A percentile compares a stretch with the other conserved stretches of the same genome.
Conservation (phyloP, 2,329 filamentous ascomycete species). For the Pseudophaeomoniella oleicola region DNA sequence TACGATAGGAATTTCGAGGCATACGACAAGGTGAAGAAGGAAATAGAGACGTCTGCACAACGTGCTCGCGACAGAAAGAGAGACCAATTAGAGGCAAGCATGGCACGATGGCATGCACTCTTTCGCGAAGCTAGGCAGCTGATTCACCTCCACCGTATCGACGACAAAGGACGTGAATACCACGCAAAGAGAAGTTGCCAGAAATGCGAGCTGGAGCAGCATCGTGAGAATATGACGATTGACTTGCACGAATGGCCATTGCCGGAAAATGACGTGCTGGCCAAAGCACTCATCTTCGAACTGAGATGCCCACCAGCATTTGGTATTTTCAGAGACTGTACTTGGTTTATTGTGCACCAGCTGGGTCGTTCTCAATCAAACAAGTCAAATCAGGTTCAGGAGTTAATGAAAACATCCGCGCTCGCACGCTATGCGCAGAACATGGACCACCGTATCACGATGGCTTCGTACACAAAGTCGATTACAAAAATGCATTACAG, state of each 20-base stretch:
- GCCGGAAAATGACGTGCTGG: constrained; percentile 15
- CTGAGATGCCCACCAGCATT: constrained; percentile 27
- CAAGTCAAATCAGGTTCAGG: constrained; percentile 1
- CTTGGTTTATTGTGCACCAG: constrained; percentile 24
- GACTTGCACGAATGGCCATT: constrained; percentile 43
- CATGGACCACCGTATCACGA: constrained; percentile 6
- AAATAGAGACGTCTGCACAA: constrained; percentile 18
- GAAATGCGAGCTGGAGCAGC: constrained; percentile 18
- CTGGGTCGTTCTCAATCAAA: constrained; percentile 18
- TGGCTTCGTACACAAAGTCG: constrained; percentile 7
- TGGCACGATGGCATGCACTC: constrained; percentile 15
- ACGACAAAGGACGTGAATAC: not conserved
- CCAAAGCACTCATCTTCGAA: constrained; percentile 39
- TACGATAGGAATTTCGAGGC: constrained; percentile 30
- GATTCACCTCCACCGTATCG: constrained; percentile 1
- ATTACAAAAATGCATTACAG: constrained; percentile 10
- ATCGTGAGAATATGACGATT: constrained; percentile 30
- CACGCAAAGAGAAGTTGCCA: constrained; percentile 14
- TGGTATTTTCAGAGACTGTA: constrained; percentile 34
- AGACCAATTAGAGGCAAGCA: constrained; percentile 10
- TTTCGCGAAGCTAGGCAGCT: constrained; percentile 6
- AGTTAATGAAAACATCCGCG: constrained; percentile 3
- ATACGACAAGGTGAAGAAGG: constrained; percentile 24
- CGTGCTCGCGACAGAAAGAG: constrained; percentile 23
- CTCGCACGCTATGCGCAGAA: constrained; percentile 4